phyloP scores from a whole-genome alignment of 768 basidiomycete genomes.

The Mycena rebaudengoi region DNA sequence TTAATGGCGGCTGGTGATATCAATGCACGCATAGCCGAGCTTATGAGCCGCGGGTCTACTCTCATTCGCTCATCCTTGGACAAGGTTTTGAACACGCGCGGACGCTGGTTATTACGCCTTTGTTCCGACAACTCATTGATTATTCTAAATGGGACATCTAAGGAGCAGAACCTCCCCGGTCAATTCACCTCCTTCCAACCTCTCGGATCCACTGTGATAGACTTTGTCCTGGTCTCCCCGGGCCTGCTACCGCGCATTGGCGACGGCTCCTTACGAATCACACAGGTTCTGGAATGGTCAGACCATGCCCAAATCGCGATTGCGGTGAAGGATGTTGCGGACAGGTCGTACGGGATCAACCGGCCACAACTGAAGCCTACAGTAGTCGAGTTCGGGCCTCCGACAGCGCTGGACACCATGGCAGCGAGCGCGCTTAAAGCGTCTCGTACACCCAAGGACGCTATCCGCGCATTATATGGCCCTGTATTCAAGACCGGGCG shows the following conservation, averaged over 20 bases:
- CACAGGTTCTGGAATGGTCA: not conserved
- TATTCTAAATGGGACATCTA: not conserved
- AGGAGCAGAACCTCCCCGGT: not conserved
- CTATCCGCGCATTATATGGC: not conserved
- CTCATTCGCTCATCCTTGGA: not conserved
- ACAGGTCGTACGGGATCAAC: not conserved
- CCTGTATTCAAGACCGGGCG: not conserved
- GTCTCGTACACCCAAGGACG: not conserved
- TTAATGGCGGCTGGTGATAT: not conserved
- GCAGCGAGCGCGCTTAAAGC: not conserved
- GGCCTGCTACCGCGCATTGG: not conserved
- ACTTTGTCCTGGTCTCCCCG: not conserved
- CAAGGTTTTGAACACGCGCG: not conserved
- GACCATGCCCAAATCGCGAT: not conserved
- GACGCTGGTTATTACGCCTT: not conserved
- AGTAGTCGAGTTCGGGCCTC: not conserved
- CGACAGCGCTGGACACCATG: not conserved
- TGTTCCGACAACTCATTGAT: not conserved
- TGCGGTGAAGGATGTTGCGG: not conserved
- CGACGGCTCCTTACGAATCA: not conserved
- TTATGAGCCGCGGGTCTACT: not conserved
- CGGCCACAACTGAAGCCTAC: not conserved
- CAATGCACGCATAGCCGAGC: not conserved
- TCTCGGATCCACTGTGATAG: not conserved
- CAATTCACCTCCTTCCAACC: constrained; percentile 8